phyloP scores from a whole-genome alignment of 2,329 filamentous ascomycete species.

The Penicillium sp. region DNA sequence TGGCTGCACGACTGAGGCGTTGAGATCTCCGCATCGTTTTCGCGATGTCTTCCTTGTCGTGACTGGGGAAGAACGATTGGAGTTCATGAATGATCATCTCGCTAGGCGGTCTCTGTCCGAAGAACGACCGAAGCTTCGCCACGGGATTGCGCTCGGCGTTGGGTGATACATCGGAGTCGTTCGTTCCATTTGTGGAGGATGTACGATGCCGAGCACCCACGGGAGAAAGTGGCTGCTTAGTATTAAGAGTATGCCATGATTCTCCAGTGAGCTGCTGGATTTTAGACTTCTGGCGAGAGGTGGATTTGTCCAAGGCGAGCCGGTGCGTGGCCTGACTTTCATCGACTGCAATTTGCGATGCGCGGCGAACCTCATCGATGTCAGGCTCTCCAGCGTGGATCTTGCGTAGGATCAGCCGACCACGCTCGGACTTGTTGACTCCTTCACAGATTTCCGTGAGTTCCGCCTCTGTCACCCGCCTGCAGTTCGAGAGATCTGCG shows the following conservation, averaged over 20 bases:
- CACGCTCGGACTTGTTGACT: conserved; percentile 75
- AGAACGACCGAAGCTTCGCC: conserved; percentile 57
- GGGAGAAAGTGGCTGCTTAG: conserved; percentile 82
- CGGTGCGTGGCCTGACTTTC: conserved; percentile 71
- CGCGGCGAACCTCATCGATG: conserved; percentile 75
- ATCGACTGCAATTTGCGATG: conserved; percentile 82
- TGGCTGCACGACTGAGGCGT: conserved; percentile 85
- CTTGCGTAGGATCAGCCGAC: conserved; percentile 82
- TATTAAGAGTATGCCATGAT: conserved; percentile 63
- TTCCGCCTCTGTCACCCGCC: conserved; percentile 78
- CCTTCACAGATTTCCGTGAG: conserved; percentile 88
- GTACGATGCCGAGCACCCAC: conserved; percentile 40
- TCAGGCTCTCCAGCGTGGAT: conserved; percentile 91
- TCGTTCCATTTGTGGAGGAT: conserved; percentile 13
- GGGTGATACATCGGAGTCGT: conserved; percentile 26
- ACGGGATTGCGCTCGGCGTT: conserved; percentile 33
- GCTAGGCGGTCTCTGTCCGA: conserved; percentile 86
- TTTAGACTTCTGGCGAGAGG: conserved; percentile 77
- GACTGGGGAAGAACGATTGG: conserved; percentile 94
- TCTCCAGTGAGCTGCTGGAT: conserved; percentile 86
- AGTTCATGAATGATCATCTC: conserved; percentile 96
- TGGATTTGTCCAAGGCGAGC: conserved; percentile 55
- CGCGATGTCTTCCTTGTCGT: conserved; percentile 89
- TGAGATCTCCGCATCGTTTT: conserved; percentile 88
- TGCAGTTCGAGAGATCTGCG: conserved; percentile 72